A percentile compares a stretch with the other conserved stretches of the same genome.
Conservation (phyloP, 208 protist species). For the Acanthamoeba royreba region DNA sequence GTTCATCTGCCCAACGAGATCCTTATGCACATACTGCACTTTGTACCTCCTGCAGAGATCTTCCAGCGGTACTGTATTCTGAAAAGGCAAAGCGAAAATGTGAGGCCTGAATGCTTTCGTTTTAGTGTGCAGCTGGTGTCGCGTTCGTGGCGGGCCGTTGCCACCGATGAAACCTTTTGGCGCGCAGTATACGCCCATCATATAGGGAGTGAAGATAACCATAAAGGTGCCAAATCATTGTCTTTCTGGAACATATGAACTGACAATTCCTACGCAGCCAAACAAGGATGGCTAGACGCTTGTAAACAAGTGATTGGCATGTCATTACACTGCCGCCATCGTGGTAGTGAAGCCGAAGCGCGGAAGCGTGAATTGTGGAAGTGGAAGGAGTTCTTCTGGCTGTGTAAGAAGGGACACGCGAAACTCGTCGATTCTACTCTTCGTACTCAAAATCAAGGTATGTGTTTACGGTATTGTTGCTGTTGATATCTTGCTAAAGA, state of each 20-base stretch:
- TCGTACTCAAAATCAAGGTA: background rate
- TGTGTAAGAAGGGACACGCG: background rate
- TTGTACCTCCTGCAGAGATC: background rate
- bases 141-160: background rate
- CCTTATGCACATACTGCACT: background rate
- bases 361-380: background rate
- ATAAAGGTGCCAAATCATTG: background rate
- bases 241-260: background rate
- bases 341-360: background rate
- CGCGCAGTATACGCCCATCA: background rate
- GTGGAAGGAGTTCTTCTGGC: background rate
- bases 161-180: background rate
- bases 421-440: background rate
- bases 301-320: background rate
- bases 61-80: background rate
- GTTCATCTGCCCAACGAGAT: background rate
- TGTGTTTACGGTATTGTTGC: background rate
- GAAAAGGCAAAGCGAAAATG: background rate
- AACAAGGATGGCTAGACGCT: background rate
- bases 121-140: background rate
- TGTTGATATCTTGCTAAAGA: background rate
- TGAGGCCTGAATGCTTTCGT: background rate
- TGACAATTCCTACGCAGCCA: background rate
- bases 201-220: background rate
- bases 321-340: background rate